Evolutionary conservation across 768 basidiomycete genomes (phyloP), one percentile per base, ranked within the genome.

Genomic region (Hypholoma fasciculare): DNA sequence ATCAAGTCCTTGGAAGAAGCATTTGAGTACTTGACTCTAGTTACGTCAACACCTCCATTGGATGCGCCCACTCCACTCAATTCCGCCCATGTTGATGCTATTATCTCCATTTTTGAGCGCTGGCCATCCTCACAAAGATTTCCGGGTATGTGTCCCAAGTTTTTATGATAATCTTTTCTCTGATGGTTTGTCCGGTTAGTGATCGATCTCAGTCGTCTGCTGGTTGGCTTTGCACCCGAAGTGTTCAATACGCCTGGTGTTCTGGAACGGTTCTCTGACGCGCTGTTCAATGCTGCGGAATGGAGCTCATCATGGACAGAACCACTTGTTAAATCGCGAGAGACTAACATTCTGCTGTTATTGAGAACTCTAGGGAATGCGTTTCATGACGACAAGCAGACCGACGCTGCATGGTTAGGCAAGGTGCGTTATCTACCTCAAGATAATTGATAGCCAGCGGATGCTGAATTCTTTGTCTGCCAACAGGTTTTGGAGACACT

Each of bases 301-400:
- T 92, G 89, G 87, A 68, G 60, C 68, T 52, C 76, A 30, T 77
- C 83, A 1, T 85, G 85, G 82, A 65, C 76, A 27, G 69, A 71
- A n/a, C 78, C 87, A 0, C 69, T 89, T 37, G 70, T 78, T 3
- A 97, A 94, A 72, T 71, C 85, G 7, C 78, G 87, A 56, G 95
- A 97, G 69, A 96, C 89, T 16, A 98, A 98, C 67, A 79, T 88
- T 1, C 76, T 96, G 59, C 79, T 99, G 23, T 77, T 90, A 1
- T 75, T 97, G 49, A 82, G 96, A 36, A 88, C 86, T 0, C 64
- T 97, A 37, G 86, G 91, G 26, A 99, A 99, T 71, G 74, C 81
- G 36, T 87, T 95, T 67, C 82, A 87, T 63, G 87, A 87, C 3
- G 79, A 76, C 16, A 63, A 4, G 60, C 79, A 40, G 78, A 82